Conservation (phyloP, 2,329 filamentous ascomycete genomes). For the Tolypocladium album region DNA sequence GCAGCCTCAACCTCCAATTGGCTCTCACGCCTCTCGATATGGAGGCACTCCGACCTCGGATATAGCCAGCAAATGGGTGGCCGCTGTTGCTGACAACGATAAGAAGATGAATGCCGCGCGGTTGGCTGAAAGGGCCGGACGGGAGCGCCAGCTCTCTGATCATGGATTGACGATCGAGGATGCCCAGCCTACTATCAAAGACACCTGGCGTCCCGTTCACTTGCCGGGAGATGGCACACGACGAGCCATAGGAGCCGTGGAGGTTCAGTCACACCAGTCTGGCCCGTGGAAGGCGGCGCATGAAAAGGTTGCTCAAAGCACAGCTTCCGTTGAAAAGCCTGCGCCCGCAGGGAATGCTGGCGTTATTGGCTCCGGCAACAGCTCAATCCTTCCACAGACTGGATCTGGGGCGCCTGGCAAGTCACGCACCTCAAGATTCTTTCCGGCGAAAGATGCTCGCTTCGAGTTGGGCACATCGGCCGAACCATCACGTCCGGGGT, state of each 20-base stretch:
- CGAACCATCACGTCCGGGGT: slow-evolving; percentile 35
- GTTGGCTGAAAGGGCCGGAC: slow-evolving; percentile 27
- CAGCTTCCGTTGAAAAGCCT: slow-evolving; percentile 11
- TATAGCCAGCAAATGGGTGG: slow-evolving; percentile 30
- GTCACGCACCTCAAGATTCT: slow-evolving; percentile 48
- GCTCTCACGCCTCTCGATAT: slow-evolving; percentile 19
- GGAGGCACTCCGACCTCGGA: slow-evolving; percentile 14
- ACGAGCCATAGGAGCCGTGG: slow-evolving; percentile 12
- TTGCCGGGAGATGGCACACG: slow-evolving; percentile 25
- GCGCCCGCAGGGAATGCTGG: slow-evolving; percentile 12
- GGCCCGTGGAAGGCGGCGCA: slow-evolving; percentile 19
- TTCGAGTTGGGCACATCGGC: slow-evolving; percentile 23
- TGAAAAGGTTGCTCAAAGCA: slow-evolving; percentile 12
- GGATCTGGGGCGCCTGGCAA: slow-evolving; percentile 27
- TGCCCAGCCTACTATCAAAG: slow-evolving; percentile 36
- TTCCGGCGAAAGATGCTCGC: slow-evolving; percentile 42
- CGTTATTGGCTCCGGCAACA: slow-evolving; percentile 15
- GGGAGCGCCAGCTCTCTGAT: slow-evolving; percentile 32
- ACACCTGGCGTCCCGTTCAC: slow-evolving; percentile 40
- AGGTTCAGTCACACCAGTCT: slow-evolving; percentile 16
- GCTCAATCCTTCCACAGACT: slow-evolving; percentile 15
- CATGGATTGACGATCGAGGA: slow-evolving; percentile 33
- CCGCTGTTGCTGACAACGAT: slow-evolving; percentile 34
- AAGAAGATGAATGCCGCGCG: slow-evolving; percentile 29
- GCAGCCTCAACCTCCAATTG: slow-evolving; percentile 20